Evolutionary conservation across 1,139 yeast species (phyloP), one percentile per base, ranked within the genome.

Genomic region (Scheffersomyces lignicola): DNA sequence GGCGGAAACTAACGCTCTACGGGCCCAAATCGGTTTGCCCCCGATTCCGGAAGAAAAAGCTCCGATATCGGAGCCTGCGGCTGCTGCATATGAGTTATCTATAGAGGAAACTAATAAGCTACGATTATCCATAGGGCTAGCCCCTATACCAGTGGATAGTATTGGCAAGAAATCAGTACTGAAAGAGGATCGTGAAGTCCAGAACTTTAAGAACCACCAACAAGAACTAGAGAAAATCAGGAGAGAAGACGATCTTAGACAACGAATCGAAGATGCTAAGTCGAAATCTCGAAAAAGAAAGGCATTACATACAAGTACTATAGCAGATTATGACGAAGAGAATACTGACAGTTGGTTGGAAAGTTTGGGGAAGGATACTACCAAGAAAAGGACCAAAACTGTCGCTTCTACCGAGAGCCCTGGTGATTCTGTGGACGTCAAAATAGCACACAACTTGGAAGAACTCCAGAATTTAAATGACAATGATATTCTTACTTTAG

Each of bases 401-500:
- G 29, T 37, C 18, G 8, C 23, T 8, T 20, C 23, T 20, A 17
- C 36, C 24, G n/a, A 36, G 20, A 24, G 18, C 20, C 31, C 18
- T 17, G 26, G 7, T 4, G 4, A 23, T 11, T 20, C 10, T 5
- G 25, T 17, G 7, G 28, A 24, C 27, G 39, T 76, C 3, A 64
- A 59, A 28, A 72, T 80, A 7, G 71, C 68, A 0, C 85, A 79
- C 51, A 60, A 56, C 27, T 35, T 62, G 4, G 49, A 53, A 5
- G 78, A 74, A 15, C 49, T 78, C n/a, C 51, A 52, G 2, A 54
- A 48, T 5, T 40, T 69, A n/a, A 50, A 51, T 6, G 65, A 64
- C n/a, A 77, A 75, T 14, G 76, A 77, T 1, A 65, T 85, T 2
- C 60, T 88, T 35, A 85, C 92, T 0, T 60, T 87, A 31, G 76